Conservation (phyloP, 495 filamentous ascomycete genomes). For the Tirmania nivea region DNA sequence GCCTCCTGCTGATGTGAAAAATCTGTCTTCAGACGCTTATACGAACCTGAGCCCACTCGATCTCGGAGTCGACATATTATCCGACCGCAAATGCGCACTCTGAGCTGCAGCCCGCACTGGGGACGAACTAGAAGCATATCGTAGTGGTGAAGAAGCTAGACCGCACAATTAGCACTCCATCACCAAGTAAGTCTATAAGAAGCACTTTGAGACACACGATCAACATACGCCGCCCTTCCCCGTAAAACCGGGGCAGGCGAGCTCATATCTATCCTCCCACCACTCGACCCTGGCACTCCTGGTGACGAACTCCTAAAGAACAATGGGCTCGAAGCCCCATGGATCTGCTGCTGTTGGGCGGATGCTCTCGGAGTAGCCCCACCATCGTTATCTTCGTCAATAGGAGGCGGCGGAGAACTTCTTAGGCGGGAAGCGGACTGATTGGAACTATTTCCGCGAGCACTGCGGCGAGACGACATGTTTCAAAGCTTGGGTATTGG, state of each 20-base stretch:
- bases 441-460: background rate
- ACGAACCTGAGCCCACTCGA: constrained; percentile 11
- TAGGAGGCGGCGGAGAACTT: background rate
- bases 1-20: background rate
- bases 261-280: background rate
- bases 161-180: background rate
- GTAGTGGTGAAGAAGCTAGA: constrained; percentile 16
- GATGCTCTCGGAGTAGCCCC: background rate
- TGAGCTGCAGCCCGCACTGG: constrained; percentile 2
- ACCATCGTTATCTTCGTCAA: background rate
- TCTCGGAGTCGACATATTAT: constrained; percentile 6
- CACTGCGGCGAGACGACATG: background rate
- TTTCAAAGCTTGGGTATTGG: background rate
- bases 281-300: background rate
- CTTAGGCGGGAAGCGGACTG: background rate
- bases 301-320: background rate
- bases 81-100: background rate
- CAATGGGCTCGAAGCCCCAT: background rate
- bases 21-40: background rate
- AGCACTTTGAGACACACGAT: background rate
- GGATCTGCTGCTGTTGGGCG: background rate
- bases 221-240: background rate
- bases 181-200: background rate
- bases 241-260: background rate
- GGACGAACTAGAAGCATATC: constrained; percentile 17